A percentile compares a stretch with the other conserved stretches of the same genome.
These are phyloP conservation scores for Tripterygium wilfordii DNA, from an alignment of 177 flowering plant genomes.

Conservation along the genomic window DNA sequence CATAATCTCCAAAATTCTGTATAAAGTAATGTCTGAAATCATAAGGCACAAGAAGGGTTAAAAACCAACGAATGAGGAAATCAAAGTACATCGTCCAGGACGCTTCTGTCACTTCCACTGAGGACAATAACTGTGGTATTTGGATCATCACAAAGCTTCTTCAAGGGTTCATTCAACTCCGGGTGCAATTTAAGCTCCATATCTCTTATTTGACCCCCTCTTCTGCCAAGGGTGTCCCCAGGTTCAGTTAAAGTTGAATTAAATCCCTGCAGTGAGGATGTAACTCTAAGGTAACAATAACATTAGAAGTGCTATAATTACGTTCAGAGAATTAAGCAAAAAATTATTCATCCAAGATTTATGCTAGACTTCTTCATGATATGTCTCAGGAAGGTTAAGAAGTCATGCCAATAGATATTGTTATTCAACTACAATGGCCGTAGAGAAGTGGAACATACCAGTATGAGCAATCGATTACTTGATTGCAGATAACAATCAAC, in stretches of 20 bases:
- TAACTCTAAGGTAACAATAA: neutral
- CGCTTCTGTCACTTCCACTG: conserved; percentile 79
- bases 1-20: conserved; percentile 72
- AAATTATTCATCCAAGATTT: no score
- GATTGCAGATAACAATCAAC: conserved; percentile 43
- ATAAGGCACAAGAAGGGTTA: neutral
- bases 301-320: neutral
- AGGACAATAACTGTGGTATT: conserved; percentile 75
- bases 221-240: conserved; percentile 61
- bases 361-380: no score
- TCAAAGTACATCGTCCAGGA: conserved; percentile 55
- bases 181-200: conserved; percentile 81
- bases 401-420: no score
- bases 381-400: no score
- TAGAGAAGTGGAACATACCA: no score
- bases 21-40: conserved; percentile 4
- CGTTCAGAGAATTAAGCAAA: neutral
- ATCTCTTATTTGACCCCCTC: conserved; percentile 77
- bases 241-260: conserved; percentile 81
- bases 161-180: conserved; percentile 54
- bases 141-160: conserved; percentile 52
- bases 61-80: conserved; percentile 3
- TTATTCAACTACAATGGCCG: no score
- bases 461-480: conserved; percentile 56
- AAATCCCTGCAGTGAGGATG: conserved; percentile 55